Conservation (phyloP, 2,329 filamentous ascomycete species). For the Talaromyces pinophilus region DNA sequence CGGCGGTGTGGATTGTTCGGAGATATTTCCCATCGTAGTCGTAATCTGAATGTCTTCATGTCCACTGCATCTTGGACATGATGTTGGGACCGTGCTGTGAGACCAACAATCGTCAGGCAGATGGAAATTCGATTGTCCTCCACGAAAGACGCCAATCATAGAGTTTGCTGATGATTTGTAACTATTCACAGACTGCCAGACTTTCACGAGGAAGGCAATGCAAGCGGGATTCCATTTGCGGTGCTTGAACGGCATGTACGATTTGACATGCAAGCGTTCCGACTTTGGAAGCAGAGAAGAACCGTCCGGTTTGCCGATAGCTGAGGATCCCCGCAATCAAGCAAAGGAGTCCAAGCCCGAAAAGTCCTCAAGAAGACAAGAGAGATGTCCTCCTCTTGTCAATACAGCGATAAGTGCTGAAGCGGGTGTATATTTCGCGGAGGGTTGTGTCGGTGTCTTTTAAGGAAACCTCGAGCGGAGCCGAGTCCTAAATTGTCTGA, state of each 20-base stretch:
- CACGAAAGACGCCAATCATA: background rate
- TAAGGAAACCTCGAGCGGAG: constrained; percentile 11
- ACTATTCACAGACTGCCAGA: background rate
- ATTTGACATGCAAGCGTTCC: background rate
- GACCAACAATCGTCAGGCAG: background rate
- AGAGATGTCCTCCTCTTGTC: background rate
- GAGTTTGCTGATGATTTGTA: background rate
- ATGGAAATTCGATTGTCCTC: background rate
- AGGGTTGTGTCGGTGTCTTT: constrained; percentile 26
- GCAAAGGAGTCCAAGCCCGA: background rate
- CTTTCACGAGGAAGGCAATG: background rate
- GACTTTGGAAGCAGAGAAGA: background rate
- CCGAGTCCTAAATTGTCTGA: constrained; percentile 12
- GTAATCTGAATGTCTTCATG: background rate
- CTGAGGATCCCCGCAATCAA: background rate
- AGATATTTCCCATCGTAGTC: background rate
- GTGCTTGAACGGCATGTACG: background rate
- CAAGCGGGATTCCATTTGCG: background rate
- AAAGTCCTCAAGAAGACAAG: background rate
- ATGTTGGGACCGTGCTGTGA: background rate
- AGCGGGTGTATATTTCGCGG: constrained; percentile 29
- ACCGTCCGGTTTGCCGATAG: background rate
- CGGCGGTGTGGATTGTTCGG: background rate
- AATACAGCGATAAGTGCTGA: background rate
- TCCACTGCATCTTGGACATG: background rate